phyloP scores from a whole-genome alignment of 352 stramenopile species.

The Peronospora destructor region DNA sequence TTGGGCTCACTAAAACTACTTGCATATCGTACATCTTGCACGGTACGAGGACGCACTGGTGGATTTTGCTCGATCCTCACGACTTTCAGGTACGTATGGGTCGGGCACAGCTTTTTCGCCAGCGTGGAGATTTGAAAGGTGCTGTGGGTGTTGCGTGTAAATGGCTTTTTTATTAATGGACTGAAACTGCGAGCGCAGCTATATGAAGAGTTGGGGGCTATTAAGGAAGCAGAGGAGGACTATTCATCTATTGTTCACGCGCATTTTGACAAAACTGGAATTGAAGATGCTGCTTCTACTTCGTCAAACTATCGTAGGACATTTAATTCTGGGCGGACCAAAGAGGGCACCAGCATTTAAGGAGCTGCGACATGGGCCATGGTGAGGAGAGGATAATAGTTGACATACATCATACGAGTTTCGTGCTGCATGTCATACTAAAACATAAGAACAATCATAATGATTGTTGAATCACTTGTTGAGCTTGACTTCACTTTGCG shows the following conservation, averaged over 20 bases:
- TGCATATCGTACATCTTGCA: conserved; percentile 41
- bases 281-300: conserved; percentile 13
- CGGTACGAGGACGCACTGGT: conserved; percentile 42
- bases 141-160: conserved; percentile 55
- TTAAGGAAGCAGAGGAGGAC: conserved; percentile 40
- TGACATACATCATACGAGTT: too few species aligned
- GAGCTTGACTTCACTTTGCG: too few species aligned
- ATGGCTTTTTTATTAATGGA: conserved; percentile 69
- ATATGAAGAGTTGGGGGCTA: conserved; percentile 36
- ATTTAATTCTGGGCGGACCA: too few species aligned
- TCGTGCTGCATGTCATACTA: too few species aligned
- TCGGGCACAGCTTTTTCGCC: conserved; percentile 42
- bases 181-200: conserved; percentile 55
- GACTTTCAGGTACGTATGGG: conserved; percentile 60
- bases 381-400: too few species aligned
- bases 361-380: too few species aligned
- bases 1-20: too few species aligned
- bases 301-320: too few species aligned
- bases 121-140: conserved; percentile 30
- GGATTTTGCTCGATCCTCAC: conserved; percentile 51
- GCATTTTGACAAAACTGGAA: conserved; percentile 39
- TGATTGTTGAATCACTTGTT: too few species aligned
- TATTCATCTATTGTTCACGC: conserved; percentile 68
- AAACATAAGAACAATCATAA: too few species aligned
- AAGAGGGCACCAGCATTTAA: too few species aligned